A percentile compares a stretch with the other conserved stretches of the same genome.
These are phyloP conservation scores for Epichloe bromicola DNA, from an alignment of 2,329 filamentous ascomycete genomes.

Conservation along the genomic window DNA sequence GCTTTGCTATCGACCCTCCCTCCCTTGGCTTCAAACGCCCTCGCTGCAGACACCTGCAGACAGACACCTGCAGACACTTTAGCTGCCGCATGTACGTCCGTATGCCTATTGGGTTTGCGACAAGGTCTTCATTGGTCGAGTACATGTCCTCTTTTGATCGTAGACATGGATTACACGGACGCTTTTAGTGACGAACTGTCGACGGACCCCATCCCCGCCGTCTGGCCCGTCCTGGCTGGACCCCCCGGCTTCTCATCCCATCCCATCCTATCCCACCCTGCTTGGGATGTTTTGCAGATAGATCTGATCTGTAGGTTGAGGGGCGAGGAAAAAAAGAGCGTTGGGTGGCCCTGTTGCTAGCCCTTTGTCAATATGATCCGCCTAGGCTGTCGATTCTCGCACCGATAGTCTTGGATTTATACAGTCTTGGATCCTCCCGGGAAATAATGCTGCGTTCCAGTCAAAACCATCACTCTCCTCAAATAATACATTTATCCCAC, in stretches of 20 bases:
- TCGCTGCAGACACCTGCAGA: constrained; percentile 15
- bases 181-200: constrained; percentile 12
- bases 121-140: constrained; percentile 16
- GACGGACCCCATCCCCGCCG: constrained; percentile 3
- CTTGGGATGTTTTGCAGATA: constrained; percentile 17
- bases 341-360: constrained; percentile 12
- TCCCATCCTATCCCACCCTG: neutral
- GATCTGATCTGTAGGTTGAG: constrained; percentile 21
- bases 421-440: constrained; percentile 20
- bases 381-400: constrained; percentile 17
- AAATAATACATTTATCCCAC: constrained; percentile 28
- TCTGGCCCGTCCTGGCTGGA: constrained; percentile 1
- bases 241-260: constrained; percentile 5
- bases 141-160: constrained; percentile 8
- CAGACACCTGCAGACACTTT: constrained; percentile 14
- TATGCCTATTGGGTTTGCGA: constrained; percentile 13
- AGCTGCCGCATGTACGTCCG: constrained; percentile 20
- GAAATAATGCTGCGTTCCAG: constrained; percentile 24
- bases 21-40: constrained; percentile 25
- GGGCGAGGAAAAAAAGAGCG: constrained; percentile 11
- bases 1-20: constrained; percentile 12
- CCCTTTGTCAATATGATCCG: constrained; percentile 22
- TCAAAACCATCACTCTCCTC: constrained; percentile 19
- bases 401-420: constrained; percentile 26
- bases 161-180: constrained; percentile 12